A percentile compares a stretch with the other conserved stretches of the same genome.
phyloP scores from a whole-genome alignment of 148 eudicot species.

The Rhododendron vialii region DNA sequence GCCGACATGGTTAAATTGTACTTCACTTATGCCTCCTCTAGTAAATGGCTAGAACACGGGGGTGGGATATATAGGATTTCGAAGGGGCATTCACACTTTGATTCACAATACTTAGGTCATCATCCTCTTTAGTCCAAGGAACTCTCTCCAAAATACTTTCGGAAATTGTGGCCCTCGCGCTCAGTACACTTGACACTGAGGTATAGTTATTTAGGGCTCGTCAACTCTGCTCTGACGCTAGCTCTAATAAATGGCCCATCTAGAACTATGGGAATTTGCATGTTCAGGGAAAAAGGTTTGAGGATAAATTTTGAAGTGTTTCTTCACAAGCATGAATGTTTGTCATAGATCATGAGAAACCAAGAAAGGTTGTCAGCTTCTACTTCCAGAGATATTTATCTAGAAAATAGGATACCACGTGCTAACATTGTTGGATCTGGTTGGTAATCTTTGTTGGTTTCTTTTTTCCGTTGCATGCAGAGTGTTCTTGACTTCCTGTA shows the following conservation, averaged over 20 bases:
- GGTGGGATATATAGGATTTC: not conserved
- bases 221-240: not conserved
- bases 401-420: not conserved
- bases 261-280: not conserved
- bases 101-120: too few relatives aligned
- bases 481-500: not conserved
- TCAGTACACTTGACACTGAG: not conserved
- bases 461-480: too few relatives aligned
- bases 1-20: not conserved
- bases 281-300: not conserved
- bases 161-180: not conserved
- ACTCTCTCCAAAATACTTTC: not conserved
- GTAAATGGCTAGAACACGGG: not conserved
- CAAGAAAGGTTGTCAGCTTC: not conserved
- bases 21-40: not conserved
- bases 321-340: not conserved
- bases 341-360: not conserved
- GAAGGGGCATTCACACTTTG: too few relatives aligned
- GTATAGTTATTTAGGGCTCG: not conserved
- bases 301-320: not conserved
- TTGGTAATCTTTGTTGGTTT: not conserved
- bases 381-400: not conserved
- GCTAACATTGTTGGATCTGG: not conserved
- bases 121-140: not conserved
- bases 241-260: not conserved